These are phyloP conservation scores for Nicotiana tomentosiformis DNA, from an alignment of 257 asterid species.

Conservation along the genomic window DNA sequence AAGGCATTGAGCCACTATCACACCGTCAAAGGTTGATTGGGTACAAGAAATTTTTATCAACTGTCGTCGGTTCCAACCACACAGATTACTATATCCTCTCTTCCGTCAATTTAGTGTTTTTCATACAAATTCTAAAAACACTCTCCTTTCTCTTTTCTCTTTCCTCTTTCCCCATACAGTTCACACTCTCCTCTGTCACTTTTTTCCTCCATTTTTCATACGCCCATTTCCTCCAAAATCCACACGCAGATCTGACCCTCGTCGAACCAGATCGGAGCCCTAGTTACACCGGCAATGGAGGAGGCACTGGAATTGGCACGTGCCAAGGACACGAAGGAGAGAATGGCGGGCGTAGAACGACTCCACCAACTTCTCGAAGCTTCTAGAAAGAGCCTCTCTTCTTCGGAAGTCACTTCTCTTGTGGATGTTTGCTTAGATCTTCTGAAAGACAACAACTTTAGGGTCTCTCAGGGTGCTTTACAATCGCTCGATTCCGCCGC, in stretches of 20 bases:
- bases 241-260: conserved; percentile 29
- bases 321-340: conserved; percentile 97
- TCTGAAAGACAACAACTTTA: conserved; percentile 89
- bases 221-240: neutral
- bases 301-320: conserved; percentile 92
- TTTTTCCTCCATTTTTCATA: neutral
- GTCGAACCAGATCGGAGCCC: conserved; percentile 48
- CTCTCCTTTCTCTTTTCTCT: conserved; percentile 1
- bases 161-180: neutral
- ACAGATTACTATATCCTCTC: conserved; percentile 17
- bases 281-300: conserved; percentile 51
- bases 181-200: conserved; percentile 21
- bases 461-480: conserved; percentile 90
- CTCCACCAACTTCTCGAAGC: conserved; percentile 92
- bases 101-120: conserved; percentile 27
- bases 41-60: neutral
- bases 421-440: conserved; percentile 94
- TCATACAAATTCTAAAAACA: conserved; percentile 12
- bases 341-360: conserved; percentile 98
- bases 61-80: conserved; percentile 12
- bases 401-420: conserved; percentile 82
- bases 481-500: conserved; percentile 97
- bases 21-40: neutral
- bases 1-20: neutral
- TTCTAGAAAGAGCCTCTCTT: conserved; percentile 58